Evolutionary conservation across 2,329 filamentous ascomycete genomes (phyloP).

Genomic region (Phialocephala sp.): DNA sequence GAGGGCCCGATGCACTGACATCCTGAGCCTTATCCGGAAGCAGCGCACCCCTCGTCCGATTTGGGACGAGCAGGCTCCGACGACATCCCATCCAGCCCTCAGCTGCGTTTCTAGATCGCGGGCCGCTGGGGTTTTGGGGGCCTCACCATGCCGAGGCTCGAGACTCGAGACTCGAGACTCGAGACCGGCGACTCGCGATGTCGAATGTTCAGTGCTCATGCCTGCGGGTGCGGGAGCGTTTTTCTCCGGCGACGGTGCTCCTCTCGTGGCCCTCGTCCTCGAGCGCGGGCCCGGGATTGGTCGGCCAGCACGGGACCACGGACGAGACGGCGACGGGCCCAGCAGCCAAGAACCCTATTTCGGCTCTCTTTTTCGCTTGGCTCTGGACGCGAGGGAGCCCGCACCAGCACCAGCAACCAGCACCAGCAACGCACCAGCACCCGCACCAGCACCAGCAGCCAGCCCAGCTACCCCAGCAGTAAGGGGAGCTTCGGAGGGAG

Average conservation of each 20-base stretch:
- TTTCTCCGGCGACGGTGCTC: not conserved
- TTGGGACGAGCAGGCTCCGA: not conserved
- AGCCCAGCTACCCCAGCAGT: too few relatives aligned
- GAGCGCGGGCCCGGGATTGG: not conserved
- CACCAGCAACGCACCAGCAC: not conserved
- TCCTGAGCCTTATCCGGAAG: not conserved
- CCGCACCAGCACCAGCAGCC: not conserved
- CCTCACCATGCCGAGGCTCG: not conserved
- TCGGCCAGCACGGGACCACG: not conserved
- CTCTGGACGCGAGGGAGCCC: too few relatives aligned
- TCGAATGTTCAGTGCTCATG: not conserved
- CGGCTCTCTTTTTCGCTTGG: not conserved
- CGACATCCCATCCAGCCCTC: not conserved
- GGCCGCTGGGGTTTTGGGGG: not conserved
- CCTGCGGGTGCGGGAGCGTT: not conserved
- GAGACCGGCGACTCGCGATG: not conserved
- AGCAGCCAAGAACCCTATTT: too few relatives aligned
- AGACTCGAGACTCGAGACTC: too few relatives aligned
- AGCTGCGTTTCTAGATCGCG: conserved; percentile 1
- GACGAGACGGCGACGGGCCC: too few relatives aligned
- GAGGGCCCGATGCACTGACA: not conserved
- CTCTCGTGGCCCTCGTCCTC: not conserved
- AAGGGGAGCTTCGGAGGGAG: not conserved
- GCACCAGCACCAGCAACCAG: not conserved
- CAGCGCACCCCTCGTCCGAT: not conserved